Percentiles rank a stretch among this genome's conserved stretches.
phyloP scores from a whole-genome alignment of 495 filamentous ascomycete genomes.

The Staphylotrichum longicolle region DNA sequence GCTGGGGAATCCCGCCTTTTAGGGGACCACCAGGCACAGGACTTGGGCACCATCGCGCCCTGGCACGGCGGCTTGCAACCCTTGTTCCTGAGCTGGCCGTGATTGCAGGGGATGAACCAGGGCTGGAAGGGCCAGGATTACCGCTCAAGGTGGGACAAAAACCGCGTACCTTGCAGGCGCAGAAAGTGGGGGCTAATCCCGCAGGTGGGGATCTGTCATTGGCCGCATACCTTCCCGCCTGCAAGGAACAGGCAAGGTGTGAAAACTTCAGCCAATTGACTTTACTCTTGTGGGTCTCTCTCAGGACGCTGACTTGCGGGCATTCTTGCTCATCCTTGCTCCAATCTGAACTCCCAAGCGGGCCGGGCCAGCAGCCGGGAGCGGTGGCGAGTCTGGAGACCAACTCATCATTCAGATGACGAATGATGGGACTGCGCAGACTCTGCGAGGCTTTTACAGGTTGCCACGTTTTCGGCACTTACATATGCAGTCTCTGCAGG shows the following conservation, averaged over 20 bases:
- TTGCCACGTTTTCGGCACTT: conserved; percentile 20
- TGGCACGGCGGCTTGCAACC: conserved; percentile 12
- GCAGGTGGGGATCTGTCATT: conserved; percentile 5
- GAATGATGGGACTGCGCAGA: conserved; percentile 11
- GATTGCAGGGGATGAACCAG: background rate
- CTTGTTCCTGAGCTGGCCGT: background rate
- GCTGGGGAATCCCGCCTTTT: conserved; percentile 31
- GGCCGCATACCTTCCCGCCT: conserved; percentile 9
- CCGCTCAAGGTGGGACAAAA: conserved; percentile 17
- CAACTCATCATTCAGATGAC: conserved; percentile 20
- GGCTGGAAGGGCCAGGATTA: conserved; percentile 4
- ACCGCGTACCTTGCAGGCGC: conserved; percentile 24
- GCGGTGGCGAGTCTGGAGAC: background rate
- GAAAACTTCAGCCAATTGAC: conserved; percentile 7
- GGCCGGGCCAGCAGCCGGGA: too few relatives aligned
- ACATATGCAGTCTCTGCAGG: background rate
- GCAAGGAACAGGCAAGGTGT: conserved; percentile 16
- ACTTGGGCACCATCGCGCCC: conserved; percentile 8
- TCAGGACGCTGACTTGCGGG: background rate
- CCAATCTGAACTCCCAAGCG: conserved; percentile 7
- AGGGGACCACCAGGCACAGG: conserved; percentile 12
- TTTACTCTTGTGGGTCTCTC: background rate
- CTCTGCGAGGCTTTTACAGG: conserved; percentile 12
- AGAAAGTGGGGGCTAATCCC: background rate
- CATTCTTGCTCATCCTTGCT: conserved; percentile 7